A percentile compares a stretch with the other conserved stretches of the same genome.
phyloP scores from a whole-genome alignment of 257 asterid genomes.

The Fraxinus quadrangulata region DNA sequence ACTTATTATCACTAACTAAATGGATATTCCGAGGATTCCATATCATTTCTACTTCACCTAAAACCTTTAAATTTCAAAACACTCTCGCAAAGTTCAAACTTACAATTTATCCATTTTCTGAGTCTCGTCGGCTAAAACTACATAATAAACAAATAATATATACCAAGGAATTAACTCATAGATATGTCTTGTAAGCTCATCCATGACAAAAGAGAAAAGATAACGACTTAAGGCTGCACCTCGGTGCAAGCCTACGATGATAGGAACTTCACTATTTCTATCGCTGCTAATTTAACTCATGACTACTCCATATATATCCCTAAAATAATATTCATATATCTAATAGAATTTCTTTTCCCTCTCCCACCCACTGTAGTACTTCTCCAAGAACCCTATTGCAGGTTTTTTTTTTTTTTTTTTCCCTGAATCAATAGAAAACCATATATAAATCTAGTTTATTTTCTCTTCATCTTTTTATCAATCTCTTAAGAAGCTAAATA shows the following conservation, averaged over 20 bases:
- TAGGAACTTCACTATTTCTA: neutral
- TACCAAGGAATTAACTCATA: neutral
- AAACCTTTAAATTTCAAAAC: neutral
- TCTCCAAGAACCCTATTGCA: neutral
- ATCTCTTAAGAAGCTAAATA: neutral
- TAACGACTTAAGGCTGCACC: neutral
- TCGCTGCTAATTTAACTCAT: no score
- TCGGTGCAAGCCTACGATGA: neutral
- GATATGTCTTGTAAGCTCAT: neutral
- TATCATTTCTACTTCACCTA: neutral
- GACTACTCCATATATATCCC: neutral
- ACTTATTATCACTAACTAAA: neutral
- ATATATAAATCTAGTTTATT: neutral
- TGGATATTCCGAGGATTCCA: neutral
- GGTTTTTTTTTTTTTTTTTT: no score
- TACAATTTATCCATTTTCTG: neutral
- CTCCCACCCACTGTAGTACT: neutral
- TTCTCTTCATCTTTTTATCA: neutral
- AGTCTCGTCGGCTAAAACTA: neutral
- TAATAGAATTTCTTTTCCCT: neutral
- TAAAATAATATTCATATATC: neutral
- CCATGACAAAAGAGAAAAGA: neutral
- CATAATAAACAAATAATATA: neutral
- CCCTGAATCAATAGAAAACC: neutral
- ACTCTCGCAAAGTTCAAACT: neutral